A percentile compares a stretch with the other conserved stretches of the same genome.
phyloP scores from a whole-genome alignment of 805 yeast genomes.

The Kodamaea fukazawae region DNA sequence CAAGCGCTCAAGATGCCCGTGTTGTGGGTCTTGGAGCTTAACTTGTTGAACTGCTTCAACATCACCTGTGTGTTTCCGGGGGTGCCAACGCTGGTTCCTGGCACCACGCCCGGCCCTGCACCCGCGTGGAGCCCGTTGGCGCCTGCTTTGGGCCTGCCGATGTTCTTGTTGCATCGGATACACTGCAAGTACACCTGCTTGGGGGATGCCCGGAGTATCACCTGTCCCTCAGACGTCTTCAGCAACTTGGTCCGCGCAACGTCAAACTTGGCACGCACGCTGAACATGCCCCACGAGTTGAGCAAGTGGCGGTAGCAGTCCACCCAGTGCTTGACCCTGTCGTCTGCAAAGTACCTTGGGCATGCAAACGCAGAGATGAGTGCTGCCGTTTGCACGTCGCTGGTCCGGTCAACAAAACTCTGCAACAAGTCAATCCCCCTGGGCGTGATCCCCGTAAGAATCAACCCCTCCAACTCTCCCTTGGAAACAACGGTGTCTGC shows the following conservation, averaged over 20 bases:
- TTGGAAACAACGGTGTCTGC: slow-evolving; percentile 66
- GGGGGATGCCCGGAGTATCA: slow-evolving; percentile 52
- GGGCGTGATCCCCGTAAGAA: slow-evolving; percentile 89
- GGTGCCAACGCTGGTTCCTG: slow-evolving; percentile 1
- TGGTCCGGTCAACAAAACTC: slow-evolving; percentile 80
- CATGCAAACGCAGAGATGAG: slow-evolving; percentile 75
- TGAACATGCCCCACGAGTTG: slow-evolving; percentile 78
- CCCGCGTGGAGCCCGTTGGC: slow-evolving; percentile 14
- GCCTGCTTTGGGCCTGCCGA: slow-evolving; percentile 37
- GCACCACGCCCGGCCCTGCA: slow-evolving; percentile 8
- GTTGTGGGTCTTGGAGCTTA: slow-evolving; percentile 16
- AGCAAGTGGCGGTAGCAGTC: slow-evolving; percentile 63
- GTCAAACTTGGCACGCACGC: slow-evolving; percentile 81
- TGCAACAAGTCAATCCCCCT: slow-evolving; percentile 78
- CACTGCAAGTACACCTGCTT: slow-evolving; percentile 83
- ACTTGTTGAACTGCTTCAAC: slow-evolving; percentile 36
- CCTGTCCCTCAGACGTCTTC: slow-evolving; percentile 45
- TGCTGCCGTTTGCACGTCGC: slow-evolving; percentile 91
- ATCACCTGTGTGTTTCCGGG: slow-evolving; percentile 16
- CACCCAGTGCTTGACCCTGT: slow-evolving; percentile 75
- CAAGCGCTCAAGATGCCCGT: slow-evolving; percentile 43
- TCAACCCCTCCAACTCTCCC: slow-evolving; percentile 90
- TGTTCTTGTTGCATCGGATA: slow-evolving; percentile 73
- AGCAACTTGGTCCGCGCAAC: slow-evolving; percentile 70
- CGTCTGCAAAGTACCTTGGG: slow-evolving; percentile 77